Conservation (phyloP, 495 filamentous ascomycete genomes). For the Penicillium paxilli region DNA sequence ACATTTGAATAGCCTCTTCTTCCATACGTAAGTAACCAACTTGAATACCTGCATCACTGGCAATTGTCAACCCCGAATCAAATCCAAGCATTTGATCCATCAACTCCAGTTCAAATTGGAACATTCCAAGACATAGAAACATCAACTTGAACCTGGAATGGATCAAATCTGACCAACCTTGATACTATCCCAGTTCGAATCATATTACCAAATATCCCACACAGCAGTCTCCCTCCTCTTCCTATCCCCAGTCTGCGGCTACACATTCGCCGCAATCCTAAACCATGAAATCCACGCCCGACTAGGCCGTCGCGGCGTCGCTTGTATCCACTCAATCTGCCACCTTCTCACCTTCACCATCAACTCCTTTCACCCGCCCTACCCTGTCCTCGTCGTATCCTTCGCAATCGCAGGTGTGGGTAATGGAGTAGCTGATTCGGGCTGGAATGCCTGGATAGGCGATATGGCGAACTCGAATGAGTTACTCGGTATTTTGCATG, state of each 20-base stretch:
- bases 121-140: no score
- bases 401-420: slow-evolving; percentile 57
- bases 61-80: no score
- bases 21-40: slow-evolving; percentile 38
- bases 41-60: no score
- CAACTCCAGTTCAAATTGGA: no score
- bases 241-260: slow-evolving; percentile 57
- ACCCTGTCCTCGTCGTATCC: slow-evolving; percentile 24
- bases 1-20: slow-evolving; percentile 60
- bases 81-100: background rate
- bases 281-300: slow-evolving; percentile 48
- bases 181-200: slow-evolving; percentile 53
- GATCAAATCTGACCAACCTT: no score
- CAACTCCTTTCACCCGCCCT: slow-evolving; percentile 53
- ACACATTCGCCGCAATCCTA: slow-evolving; percentile 42
- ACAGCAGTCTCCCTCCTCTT: slow-evolving; percentile 58
- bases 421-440: slow-evolving; percentile 57
- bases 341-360: slow-evolving; percentile 62
- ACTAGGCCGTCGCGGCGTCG: slow-evolving; percentile 73
- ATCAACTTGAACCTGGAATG: no score
- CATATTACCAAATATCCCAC: slow-evolving; percentile 54
- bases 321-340: slow-evolving; percentile 59
- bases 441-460: slow-evolving; percentile 49
- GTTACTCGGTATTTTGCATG: slow-evolving; percentile 56
- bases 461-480: slow-evolving; percentile 58